A percentile compares a stretch with the other conserved stretches of the same genome.
phyloP scores from a whole-genome alignment of 1,284 basidiomycete genomes.

The Anthracocystis setariae region DNA sequence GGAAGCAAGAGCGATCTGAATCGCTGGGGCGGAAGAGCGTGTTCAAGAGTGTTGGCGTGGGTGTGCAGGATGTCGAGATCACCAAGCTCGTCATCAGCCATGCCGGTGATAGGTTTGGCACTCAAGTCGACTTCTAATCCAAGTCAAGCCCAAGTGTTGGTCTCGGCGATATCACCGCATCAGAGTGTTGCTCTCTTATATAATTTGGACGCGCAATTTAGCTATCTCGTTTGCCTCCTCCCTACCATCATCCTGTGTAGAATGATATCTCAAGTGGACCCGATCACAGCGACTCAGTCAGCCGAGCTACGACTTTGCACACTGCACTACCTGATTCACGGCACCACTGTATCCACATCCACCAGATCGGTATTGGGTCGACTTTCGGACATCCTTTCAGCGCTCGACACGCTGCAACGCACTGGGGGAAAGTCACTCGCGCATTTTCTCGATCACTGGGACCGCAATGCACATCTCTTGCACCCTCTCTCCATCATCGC shows the following conservation, averaged over 20 bases:
- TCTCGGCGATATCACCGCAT: neutral
- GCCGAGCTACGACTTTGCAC: slow-evolving; percentile 1
- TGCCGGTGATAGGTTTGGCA: slow-evolving; percentile 6
- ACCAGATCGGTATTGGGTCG: neutral
- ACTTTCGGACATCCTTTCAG: neutral
- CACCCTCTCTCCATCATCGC: neutral
- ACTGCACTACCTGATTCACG: slow-evolving; percentile 7
- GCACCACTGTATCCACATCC: slow-evolving; percentile 1
- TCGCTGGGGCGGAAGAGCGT: slow-evolving; percentile 5
- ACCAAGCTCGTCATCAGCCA: slow-evolving; percentile 19
- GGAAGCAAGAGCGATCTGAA: neutral
- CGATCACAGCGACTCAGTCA: neutral
- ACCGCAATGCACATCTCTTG: slow-evolving; percentile 6
- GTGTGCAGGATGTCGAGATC: slow-evolving; percentile 32
- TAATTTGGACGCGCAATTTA: too few relatives aligned
- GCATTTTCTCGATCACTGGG: slow-evolving; percentile 11
- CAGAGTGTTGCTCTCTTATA: neutral
- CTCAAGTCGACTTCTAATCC: slow-evolving; percentile 1
- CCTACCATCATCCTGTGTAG: too few relatives aligned
- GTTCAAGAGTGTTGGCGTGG: slow-evolving; percentile 44
- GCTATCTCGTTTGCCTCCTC: too few relatives aligned
- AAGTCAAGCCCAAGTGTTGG: too few relatives aligned
- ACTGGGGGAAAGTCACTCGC: slow-evolving; percentile 3
- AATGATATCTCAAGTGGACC: too few relatives aligned
- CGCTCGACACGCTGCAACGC: neutral